Base-by-base conservation (phyloP, 139 green algal genomes). In the Chloropicon primus region DNA sequence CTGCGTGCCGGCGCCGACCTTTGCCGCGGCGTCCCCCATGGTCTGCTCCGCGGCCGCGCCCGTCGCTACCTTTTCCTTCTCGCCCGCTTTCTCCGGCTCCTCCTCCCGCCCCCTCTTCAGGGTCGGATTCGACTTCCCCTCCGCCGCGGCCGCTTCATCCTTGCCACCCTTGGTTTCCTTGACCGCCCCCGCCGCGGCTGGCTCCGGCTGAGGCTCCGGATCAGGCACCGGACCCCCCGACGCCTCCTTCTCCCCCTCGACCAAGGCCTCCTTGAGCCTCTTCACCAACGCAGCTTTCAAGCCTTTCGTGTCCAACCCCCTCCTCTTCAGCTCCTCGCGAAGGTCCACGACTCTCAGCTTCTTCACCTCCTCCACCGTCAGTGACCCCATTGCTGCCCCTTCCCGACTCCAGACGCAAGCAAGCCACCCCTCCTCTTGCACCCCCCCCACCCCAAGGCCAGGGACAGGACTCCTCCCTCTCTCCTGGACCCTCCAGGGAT, bases 281-380 rank as follows among this genome's bases (percentile, higher is more conserved):
- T 74, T 5, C 24, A 74, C 71, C 24, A 82, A 72, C 22, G 22
- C 78, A 2, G 78, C 78, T 27, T 82, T 82, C 2, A 82, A 72
- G 5, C 78, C 78, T 21, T 26, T 74, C 24, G 73, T 27, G 29
- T 74, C 27, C 22, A 78, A 27, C 28, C 78, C 78, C 22, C 29
- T 26, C 27, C 28, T 27, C 41, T 75, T 74, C 2, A 78, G 73
- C 78, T 74, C 73, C 23, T 24, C 78, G 2, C 27, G 26, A n/a
- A 82, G 78, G 72, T 82, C 54, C n/a, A 54, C 28, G n/a, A 82
- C 78, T 21, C 53, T 82, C 27, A 78, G 77, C 23, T 26, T 27
- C 71, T 26, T 27, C 17, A 74, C 24, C 24, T 5, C 71, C 10
- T 27, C 71, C 71, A 27, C 71, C 5, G 24, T 74, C 71, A 74